Evolutionary conservation across 2,329 filamentous ascomycete species (phyloP).

Genomic region (Cladosporium sp.): DNA sequence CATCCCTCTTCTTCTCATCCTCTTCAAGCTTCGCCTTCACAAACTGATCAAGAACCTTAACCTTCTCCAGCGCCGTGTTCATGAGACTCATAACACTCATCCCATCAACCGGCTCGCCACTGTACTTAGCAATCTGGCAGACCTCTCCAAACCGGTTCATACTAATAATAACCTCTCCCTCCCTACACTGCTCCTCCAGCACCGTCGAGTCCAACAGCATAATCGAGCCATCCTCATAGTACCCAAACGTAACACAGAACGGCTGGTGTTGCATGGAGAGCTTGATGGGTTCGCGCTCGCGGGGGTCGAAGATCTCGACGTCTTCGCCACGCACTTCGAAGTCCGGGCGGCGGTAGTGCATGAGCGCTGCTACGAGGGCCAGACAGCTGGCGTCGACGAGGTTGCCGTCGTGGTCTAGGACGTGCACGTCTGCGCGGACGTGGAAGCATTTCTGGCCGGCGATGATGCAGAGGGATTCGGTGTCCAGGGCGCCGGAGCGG

Average conservation of each 20-base stretch:
- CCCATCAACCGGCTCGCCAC: conserved; percentile 79
- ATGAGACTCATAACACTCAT: conserved; percentile 75
- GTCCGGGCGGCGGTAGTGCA: conserved; percentile 89
- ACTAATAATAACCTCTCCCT: conserved; percentile 75
- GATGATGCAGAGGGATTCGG: conserved; percentile 90
- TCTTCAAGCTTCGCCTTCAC: conserved; percentile 73
- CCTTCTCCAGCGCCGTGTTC: conserved; percentile 71
- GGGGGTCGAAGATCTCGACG: conserved; percentile 78
- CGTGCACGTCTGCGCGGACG: conserved; percentile 86
- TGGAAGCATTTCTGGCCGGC: conserved; percentile 90
- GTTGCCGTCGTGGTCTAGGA: conserved; percentile 87
- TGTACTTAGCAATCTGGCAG: conserved; percentile 87
- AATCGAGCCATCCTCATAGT: conserved; percentile 70
- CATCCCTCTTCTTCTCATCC: conserved; percentile 75
- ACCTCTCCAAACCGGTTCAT: conserved; percentile 89
- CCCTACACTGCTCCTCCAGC: conserved; percentile 74
- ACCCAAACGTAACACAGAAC: conserved; percentile 86
- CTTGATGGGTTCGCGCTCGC: conserved; percentile 86
- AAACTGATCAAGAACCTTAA: conserved; percentile 73
- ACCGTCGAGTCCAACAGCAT: conserved; percentile 71
- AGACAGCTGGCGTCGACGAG: conserved; percentile 84
- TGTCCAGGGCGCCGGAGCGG: conserved; percentile 87
- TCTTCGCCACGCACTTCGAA: conserved; percentile 81
- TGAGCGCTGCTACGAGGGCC: conserved; percentile 81
- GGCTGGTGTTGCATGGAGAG: conserved; percentile 90